These are phyloP conservation scores for Akanthomyces lecanii DNA, from an alignment of 2,329 filamentous ascomycete species.

Conservation along the genomic window DNA sequence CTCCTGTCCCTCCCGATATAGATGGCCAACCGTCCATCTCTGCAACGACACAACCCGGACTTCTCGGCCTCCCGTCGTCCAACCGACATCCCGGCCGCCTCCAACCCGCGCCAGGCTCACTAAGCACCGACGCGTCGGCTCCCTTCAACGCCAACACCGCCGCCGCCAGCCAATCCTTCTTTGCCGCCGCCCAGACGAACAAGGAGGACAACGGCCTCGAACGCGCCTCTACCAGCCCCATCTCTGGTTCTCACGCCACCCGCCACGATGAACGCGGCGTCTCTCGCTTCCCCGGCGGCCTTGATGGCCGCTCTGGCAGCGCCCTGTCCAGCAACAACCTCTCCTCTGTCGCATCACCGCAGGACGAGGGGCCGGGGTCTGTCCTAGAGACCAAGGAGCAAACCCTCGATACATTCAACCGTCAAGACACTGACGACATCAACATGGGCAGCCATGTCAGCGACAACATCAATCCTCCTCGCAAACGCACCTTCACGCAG, in stretches of 20 bases:
- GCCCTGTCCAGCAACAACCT: conserved; percentile 25
- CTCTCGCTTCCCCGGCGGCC: conserved; percentile 21
- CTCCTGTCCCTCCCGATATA: conserved; percentile 49
- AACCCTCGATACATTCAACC: conserved; percentile 16
- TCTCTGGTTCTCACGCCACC: conserved; percentile 20
- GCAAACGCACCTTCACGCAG: conserved; percentile 41
- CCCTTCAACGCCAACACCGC: conserved; percentile 28
- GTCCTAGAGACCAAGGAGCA: conserved; percentile 41
- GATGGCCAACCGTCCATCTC: conserved; percentile 51
- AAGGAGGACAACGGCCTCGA: conserved; percentile 18
- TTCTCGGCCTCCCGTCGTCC: conserved; percentile 31
- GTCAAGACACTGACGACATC: conserved; percentile 26
- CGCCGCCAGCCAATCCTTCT: conserved; percentile 20
- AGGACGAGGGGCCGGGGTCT: conserved; percentile 54
- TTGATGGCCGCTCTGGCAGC: conserved; percentile 25
- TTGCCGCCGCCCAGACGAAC: conserved; percentile 11
- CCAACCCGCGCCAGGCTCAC: conserved; percentile 28
- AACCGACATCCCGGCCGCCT: conserved; percentile 27
- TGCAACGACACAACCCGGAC: conserved; percentile 51
- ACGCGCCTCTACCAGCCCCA: conserved; percentile 21
- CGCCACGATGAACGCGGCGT: conserved; percentile 19
- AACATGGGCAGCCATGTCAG: conserved; percentile 26
- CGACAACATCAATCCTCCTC: conserved; percentile 27
- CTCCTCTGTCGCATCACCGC: conserved; percentile 40
- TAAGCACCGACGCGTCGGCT: conserved; percentile 24